phyloP scores from a whole-genome alignment of 2,329 filamentous ascomycete species.

The Celoporthe dispersa region DNA sequence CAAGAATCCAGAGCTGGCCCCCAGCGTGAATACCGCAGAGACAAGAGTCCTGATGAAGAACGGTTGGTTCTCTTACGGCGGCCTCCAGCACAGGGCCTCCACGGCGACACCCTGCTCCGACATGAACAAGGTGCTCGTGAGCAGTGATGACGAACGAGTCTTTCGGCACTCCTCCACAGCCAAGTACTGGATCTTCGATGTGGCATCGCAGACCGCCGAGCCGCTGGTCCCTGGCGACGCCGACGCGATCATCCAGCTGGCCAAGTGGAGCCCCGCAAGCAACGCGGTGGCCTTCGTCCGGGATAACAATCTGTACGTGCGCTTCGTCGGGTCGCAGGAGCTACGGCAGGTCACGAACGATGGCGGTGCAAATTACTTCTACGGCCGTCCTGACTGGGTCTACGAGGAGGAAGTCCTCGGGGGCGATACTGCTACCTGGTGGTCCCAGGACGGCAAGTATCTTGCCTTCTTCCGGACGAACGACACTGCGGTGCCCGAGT shows the following conservation, averaged over 20 bases:
- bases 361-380: slow-evolving; percentile 87
- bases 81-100: slow-evolving; percentile 57
- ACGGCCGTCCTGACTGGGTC: slow-evolving; percentile 97
- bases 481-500: slow-evolving; percentile 88
- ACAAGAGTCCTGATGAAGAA: slow-evolving; percentile 78
- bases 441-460: slow-evolving; percentile 87
- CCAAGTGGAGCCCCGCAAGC: slow-evolving; percentile 85
- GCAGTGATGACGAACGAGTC: slow-evolving; percentile 72
- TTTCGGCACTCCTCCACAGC: slow-evolving; percentile 91
- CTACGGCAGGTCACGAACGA: slow-evolving; percentile 81
- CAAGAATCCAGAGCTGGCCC: slow-evolving; percentile 37
- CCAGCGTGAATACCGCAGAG: slow-evolving; percentile 46
- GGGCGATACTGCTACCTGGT: slow-evolving; percentile 88
- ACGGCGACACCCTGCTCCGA: slow-evolving; percentile 78
- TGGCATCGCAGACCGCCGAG: slow-evolving; percentile 75
- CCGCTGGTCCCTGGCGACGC: slow-evolving; percentile 74
- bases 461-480: slow-evolving; percentile 93
- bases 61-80: slow-evolving; percentile 63
- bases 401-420: slow-evolving; percentile 85
- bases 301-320: slow-evolving; percentile 87
- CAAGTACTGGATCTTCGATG: slow-evolving; percentile 90
- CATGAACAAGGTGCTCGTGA: slow-evolving; percentile 83
- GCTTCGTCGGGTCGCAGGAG: slow-evolving; percentile 61
- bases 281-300: slow-evolving; percentile 88
- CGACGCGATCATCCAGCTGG: slow-evolving; percentile 75